Evolutionary conservation across 257 asterid genomes (phyloP), one percentile per base, ranked within the genome.

Genomic region (Fraxinus americana): DNA sequence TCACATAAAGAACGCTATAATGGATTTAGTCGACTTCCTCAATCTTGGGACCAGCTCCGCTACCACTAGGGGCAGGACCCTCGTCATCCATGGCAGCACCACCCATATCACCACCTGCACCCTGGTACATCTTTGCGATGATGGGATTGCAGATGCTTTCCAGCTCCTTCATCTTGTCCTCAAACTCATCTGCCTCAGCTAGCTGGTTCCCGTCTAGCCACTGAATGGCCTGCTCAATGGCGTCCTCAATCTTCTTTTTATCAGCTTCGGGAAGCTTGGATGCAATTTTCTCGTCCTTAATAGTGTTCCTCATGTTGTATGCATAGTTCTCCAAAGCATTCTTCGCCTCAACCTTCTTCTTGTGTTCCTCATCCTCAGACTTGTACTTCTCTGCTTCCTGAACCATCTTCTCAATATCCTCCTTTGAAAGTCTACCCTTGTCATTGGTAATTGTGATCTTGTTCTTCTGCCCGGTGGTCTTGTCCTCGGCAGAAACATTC

Each of bases 401-500:
- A 70, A 90, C 97, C 97, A 92, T 90, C 87, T 90, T 92, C 82
- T 92, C 96, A 1, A 92, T 92, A 63, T 92, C 96, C 0, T 92
- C 97, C 92, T 92, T 92, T 5, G 97, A 92, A 0, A 92, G 86
- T 7, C 96, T 80, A 0, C 97, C 97, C 89, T 92, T 92, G 86
- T 92, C 97, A 7, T 92, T 92, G 41, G 97, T 92, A 79, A 92
- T 92, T 43, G 96, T 92, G 73, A 92, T 90, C 88, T 92, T 92
- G 91, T 92, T 92, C 94, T 92, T 92, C 88, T 92, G 97, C 1
- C 96, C 97, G 0, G 97, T 92, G 1, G 97, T 92, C 84, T 92
- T 92, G 85, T 92, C 97, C 86, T 92, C 96, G 1, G 97, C 97
- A 43, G 97, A 92, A 27, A 90, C 97, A 3, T 92, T 92, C 30